These are phyloP conservation scores for Flaveria floridana DNA, from an alignment of 140 eudicot genomes.

Conservation along the genomic window DNA sequence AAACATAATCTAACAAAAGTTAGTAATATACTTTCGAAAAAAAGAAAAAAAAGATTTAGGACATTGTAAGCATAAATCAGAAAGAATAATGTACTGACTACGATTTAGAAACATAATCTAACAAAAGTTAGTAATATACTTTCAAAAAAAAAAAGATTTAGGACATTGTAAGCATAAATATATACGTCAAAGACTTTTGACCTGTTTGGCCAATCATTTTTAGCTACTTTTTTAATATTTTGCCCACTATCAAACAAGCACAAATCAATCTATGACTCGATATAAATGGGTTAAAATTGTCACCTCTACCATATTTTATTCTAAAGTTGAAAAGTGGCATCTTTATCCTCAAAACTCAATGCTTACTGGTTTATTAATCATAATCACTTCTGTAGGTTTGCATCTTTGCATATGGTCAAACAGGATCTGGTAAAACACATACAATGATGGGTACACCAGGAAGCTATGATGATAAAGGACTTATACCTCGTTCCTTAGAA, in stretches of 20 bases:
- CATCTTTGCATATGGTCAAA: conserved; percentile 97
- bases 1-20: neutral
- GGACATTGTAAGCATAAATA: neutral
- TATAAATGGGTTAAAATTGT: neutral
- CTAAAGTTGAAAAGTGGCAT: neutral
- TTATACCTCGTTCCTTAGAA: conserved; percentile 87
- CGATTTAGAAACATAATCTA: neutral
- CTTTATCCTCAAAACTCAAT: neutral
- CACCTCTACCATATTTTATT: neutral
- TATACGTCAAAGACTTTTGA: neutral
- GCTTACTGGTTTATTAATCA: neutral
- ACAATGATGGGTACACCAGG: conserved; percentile 97
- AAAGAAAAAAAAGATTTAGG: neutral
- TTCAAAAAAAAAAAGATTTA: neutral
- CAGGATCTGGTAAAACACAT: conserved; percentile 95
- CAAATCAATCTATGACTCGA: neutral
- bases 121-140: neutral
- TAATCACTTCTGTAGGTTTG: conserved; percentile 62
- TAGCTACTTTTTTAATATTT: neutral
- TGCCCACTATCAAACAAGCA: neutral
- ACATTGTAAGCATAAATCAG: neutral
- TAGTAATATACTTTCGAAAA: neutral
- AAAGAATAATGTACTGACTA: neutral
- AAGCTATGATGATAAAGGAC: conserved; percentile 64
- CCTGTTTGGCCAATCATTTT: neutral